A percentile compares a stretch with the other conserved stretches of the same genome.
phyloP scores from a whole-genome alignment of 345 rosid species.

The Conringia planisiliqua region DNA sequence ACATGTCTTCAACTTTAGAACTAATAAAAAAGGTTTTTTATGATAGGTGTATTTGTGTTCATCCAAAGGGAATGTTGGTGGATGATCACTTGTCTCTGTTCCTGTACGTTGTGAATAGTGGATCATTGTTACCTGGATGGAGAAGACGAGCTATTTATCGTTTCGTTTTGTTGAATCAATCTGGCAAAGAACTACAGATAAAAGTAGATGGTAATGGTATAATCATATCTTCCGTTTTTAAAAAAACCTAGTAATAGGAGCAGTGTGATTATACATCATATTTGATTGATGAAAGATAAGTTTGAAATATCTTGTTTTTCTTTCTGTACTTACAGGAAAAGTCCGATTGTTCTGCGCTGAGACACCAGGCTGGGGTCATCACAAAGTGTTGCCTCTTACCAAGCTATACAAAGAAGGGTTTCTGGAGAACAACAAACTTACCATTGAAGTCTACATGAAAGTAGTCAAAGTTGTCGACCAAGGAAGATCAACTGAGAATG shows the following conservation, averaged over 20 bases:
- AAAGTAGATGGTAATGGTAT: background rate
- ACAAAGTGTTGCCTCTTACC: background rate
- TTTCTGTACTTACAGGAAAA: background rate
- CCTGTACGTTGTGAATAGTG: background rate
- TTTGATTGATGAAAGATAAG: background rate
- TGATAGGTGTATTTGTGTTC: background rate
- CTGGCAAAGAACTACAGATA: background rate
- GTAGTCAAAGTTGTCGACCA: background rate
- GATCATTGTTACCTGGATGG: slow-evolving; percentile 12
- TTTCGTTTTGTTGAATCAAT: slow-evolving; percentile 4
- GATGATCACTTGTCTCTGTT: slow-evolving; percentile 1
- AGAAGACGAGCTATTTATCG: background rate
- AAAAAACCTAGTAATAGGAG: too few relatives aligned
- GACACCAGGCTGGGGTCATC: background rate
- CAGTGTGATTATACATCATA: background rate
- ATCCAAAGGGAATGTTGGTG: background rate
- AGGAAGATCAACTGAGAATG: slow-evolving; percentile 6
- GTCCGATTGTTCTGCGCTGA: background rate
- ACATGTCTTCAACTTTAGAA: background rate
- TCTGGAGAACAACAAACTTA: slow-evolving; percentile 2
- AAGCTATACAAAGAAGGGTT: slow-evolving; percentile 3
- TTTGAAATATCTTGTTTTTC: background rate
- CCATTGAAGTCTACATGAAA: background rate
- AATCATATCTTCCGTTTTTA: background rate
- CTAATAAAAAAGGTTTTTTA: background rate